Base-by-base conservation (phyloP, 2,329 filamentous ascomycete species). In the Exophiala spinifera region DNA sequence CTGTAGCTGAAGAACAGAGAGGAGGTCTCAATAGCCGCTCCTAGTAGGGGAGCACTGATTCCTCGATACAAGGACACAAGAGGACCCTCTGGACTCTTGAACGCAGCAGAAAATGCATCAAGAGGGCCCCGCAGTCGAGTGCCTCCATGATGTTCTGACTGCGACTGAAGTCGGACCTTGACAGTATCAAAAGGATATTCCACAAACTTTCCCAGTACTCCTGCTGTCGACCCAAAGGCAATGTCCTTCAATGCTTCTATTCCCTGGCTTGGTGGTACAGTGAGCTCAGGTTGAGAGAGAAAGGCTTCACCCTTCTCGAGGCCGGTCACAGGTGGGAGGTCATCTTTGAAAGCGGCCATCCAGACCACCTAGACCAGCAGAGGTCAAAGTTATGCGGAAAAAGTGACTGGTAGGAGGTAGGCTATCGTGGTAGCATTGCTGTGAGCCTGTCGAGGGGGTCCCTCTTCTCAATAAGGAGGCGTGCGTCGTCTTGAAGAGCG, bases 101-200 rank as follows among this genome's bases (percentile, higher is more conserved):
- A 97, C 88, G 65, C 84, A 82, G 74, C 53, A 8, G 53, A 55
- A 49, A 99, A 96, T 74, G 94, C 97, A 74, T 99, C 94, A 60
- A 96, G 66, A 0, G 94, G 92, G 0, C 94, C 94, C 34, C 53
- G 43, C n/a, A 63, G 40, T 46, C 53, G 53, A 8, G 40, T 40
- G 4, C 34, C 36, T 11, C 57, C 56, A 91, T 81, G 14, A 90
- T 91, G 2, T 70, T 92, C 87, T 31, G 91, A 89, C 71, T 97
- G 92, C n/a, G 92, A 94, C 71, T 99, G 94, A 10, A 99, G 82
- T 37, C 94, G 88, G 56, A 99, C 94, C 75, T 99, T 99, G 71
- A 99, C 86, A 0, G 94, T 99, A 74, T 99, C 94, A 74, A 99
- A 99, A 20, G 94, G 94, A 70, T 96, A 99, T 71, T 99, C 94